These are phyloP conservation scores for Cocos nucifera DNA, from an alignment of 176 grass and related monocot genomes.

Conservation along the genomic window DNA sequence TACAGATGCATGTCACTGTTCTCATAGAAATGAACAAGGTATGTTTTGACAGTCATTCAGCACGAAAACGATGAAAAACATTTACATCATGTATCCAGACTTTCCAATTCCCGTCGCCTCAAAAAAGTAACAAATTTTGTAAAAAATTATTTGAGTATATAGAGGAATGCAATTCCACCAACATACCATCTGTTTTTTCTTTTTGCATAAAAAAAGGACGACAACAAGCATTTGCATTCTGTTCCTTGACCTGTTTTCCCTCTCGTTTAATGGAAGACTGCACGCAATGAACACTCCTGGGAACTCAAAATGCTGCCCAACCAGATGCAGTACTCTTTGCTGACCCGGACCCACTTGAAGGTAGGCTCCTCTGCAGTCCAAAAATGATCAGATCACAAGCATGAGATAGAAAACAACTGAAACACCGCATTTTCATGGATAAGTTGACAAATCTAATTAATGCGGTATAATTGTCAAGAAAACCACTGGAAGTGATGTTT, in stretches of 20 bases:
- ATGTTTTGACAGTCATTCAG: slow-evolving; percentile 9
- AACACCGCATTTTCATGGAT: no score
- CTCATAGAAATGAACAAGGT: no score
- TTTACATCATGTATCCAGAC: slow-evolving; percentile 23
- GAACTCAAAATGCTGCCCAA: slow-evolving; percentile 90
- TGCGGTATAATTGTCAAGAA: no score
- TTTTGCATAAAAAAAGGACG: slow-evolving; percentile 19
- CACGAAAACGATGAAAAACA: not conserved
- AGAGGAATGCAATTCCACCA: slow-evolving; percentile 20
- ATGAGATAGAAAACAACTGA: not conserved
- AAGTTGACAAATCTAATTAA: no score
- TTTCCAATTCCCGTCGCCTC: slow-evolving; percentile 26
- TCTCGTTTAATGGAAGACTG: not conserved
- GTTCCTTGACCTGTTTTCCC: not conserved
- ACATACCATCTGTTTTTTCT: slow-evolving; percentile 16
- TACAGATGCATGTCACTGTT: no score
- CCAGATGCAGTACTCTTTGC: slow-evolving; percentile 76
- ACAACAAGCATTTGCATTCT: slow-evolving; percentile 3
- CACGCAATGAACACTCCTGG: not conserved
- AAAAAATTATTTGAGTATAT: slow-evolving; percentile 29
- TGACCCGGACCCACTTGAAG: slow-evolving; percentile 37
- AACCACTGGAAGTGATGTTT: no score
- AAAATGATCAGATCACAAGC: slow-evolving; percentile 10
- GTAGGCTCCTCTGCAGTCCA: slow-evolving; percentile 62
- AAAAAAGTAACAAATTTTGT: slow-evolving; percentile 11